Conservation (phyloP, 805 yeast species). For the Metschnikowia peoriensis region DNA sequence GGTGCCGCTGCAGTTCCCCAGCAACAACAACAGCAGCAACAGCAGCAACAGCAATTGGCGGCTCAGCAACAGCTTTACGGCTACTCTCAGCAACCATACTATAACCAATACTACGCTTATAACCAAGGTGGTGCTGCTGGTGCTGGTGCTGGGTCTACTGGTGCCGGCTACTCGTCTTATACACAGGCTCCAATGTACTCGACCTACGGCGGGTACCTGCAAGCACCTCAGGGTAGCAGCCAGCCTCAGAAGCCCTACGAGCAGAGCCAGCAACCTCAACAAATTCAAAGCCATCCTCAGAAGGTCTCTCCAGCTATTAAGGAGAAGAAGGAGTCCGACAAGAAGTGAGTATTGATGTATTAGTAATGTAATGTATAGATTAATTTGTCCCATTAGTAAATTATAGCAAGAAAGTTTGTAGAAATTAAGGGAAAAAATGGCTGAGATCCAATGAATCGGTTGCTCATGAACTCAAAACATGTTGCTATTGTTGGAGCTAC, state of each 20-base stretch:
- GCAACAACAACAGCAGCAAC: conserved; percentile 8
- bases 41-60: conserved; percentile 10
- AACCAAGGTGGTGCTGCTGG: conserved; percentile 22
- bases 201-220: conserved; percentile 16
- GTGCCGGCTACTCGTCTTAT: conserved; percentile 18
- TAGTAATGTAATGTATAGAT: conserved; percentile 15
- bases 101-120: conserved; percentile 48
- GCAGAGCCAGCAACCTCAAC: conserved; percentile 13
- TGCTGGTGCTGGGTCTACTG: conserved; percentile 6
- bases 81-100: conserved; percentile 22
- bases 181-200: conserved; percentile 19
- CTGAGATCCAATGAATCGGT: not conserved
- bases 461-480: not conserved
- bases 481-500: not conserved
- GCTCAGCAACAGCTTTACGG: conserved; percentile 19
- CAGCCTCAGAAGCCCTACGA: conserved; percentile 16
- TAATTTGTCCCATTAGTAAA: conserved; percentile 1
- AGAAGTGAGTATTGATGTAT: conserved; percentile 13
- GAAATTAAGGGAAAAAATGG: too few relatives aligned
- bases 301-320: conserved; percentile 15
- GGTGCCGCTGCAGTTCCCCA: conserved; percentile 13
- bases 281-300: conserved; percentile 12
- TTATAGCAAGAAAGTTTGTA: not conserved
- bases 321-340: conserved; percentile 18
- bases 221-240: conserved; percentile 12